phyloP scores from a whole-genome alignment of 805 yeast genomes.

The Candida qinlingensis region DNA sequence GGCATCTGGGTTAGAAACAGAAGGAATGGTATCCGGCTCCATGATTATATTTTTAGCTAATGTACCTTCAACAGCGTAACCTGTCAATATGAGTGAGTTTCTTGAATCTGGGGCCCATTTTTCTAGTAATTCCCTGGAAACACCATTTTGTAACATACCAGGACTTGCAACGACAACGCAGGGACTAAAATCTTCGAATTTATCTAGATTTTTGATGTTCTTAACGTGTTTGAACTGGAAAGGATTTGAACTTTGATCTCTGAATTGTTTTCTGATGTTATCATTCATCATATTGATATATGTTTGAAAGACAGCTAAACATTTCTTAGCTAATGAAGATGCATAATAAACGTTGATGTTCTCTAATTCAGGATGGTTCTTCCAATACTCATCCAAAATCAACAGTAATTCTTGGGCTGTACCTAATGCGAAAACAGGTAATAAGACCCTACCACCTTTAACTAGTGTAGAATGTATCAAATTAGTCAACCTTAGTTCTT shows the following conservation, averaged over 20 bases:
- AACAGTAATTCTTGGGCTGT: conserved; percentile 91
- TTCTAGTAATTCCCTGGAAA: conserved; percentile 84
- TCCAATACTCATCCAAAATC: conserved; percentile 94
- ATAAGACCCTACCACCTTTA: conserved; percentile 85
- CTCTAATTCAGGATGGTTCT: conserved; percentile 73
- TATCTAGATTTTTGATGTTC: conserved; percentile 72
- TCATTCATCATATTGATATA: conserved; percentile 98
- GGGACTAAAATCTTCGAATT: conserved; percentile 90
- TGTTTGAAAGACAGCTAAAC: conserved; percentile 96
- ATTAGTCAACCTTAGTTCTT: conserved; percentile 76
- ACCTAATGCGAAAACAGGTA: conserved; percentile 96
- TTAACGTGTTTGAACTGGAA: conserved; percentile 84
- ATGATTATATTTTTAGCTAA: conserved; percentile 86
- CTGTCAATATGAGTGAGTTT: conserved; percentile 83
- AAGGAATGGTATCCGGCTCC: conserved; percentile 88
- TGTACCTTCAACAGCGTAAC: conserved; percentile 98
- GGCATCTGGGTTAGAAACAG: conserved; percentile 72
- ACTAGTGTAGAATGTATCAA: conserved; percentile 76
- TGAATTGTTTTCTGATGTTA: conserved; percentile 65
- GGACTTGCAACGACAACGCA: conserved; percentile 96
- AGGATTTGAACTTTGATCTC: conserved; percentile 81
- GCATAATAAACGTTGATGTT: conserved; percentile 85
- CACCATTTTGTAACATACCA: conserved; percentile 97
- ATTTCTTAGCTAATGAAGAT: conserved; percentile 86
- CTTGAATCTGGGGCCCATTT: conserved; percentile 97